phyloP scores from a whole-genome alignment of 306 rosid species.

The Erythrophleum fordii region DNA sequence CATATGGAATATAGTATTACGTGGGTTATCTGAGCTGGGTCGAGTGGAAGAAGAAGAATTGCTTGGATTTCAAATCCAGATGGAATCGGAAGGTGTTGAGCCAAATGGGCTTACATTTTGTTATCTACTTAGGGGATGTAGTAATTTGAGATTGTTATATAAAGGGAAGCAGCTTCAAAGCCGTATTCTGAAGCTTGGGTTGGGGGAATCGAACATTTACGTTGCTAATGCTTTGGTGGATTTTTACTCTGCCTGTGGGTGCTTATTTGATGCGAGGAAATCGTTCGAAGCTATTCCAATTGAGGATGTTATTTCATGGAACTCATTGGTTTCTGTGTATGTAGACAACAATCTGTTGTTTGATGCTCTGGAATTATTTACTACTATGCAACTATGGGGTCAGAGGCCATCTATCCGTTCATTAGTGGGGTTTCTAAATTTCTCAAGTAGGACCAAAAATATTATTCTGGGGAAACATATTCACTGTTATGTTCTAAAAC shows the following conservation, averaged over 20 bases:
- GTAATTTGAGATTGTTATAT: slow-evolving; percentile 49
- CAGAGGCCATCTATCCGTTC: slow-evolving; percentile 77
- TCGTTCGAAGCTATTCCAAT: slow-evolving; percentile 60
- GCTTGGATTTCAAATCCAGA: slow-evolving; percentile 44
- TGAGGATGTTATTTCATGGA: slow-evolving; percentile 87
- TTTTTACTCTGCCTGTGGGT: slow-evolving; percentile 78
- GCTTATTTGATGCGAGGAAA: slow-evolving; percentile 58
- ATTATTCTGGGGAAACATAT: slow-evolving; percentile 65
- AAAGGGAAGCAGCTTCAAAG: slow-evolving; percentile 75
- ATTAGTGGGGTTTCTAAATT: slow-evolving; percentile 61
- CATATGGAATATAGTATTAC: slow-evolving; percentile 66
- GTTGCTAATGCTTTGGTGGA: slow-evolving; percentile 85
- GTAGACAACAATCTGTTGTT: slow-evolving; percentile 45
- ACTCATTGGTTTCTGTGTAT: slow-evolving; percentile 69
- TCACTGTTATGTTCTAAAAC: slow-evolving; percentile 63
- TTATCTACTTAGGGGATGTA: slow-evolving; percentile 69
- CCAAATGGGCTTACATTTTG: slow-evolving; percentile 82
- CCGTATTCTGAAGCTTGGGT: slow-evolving; percentile 60
- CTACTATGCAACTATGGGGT: slow-evolving; percentile 65
- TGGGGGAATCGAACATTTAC: slow-evolving; percentile 58
- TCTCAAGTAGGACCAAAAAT: slow-evolving; percentile 59
- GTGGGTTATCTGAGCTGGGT: slow-evolving; percentile 65
- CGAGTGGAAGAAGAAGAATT: slow-evolving; percentile 47
- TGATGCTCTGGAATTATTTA: slow-evolving; percentile 58
- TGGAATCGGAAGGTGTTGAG: slow-evolving; percentile 62